phyloP scores from a whole-genome alignment of 139 green algal species.

The Chlamydomonas sp. region DNA sequence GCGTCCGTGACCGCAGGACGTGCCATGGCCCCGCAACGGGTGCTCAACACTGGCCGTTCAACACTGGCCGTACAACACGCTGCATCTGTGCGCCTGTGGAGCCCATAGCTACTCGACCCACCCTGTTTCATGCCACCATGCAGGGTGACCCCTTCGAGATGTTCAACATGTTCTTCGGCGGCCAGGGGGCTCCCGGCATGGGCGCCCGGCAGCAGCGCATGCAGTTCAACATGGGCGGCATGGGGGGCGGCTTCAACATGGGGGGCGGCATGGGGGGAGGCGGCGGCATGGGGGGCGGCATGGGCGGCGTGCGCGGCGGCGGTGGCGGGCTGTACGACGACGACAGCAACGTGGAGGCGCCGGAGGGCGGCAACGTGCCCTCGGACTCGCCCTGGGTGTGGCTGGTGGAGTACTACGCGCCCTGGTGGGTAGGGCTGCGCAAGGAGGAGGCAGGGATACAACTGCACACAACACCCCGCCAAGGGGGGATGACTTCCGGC shows the following conservation, averaged over 20 bases:
- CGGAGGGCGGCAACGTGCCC: slow-evolving; percentile 68
- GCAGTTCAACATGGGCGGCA: slow-evolving; percentile 39
- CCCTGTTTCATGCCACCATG: not conserved
- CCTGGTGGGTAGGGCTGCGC: slow-evolving; percentile 55
- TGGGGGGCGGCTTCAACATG: too few relatives aligned
- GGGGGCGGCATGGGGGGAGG: not conserved
- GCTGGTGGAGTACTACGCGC: slow-evolving; percentile 84
- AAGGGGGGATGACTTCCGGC: too few relatives aligned
- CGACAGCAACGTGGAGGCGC: slow-evolving; percentile 57
- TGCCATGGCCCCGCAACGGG: too few relatives aligned
- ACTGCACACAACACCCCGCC: too few relatives aligned
- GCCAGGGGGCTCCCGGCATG: slow-evolving; percentile 33
- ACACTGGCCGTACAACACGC: too few relatives aligned
- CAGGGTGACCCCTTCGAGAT: slow-evolving; percentile 83
- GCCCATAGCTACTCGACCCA: not conserved
- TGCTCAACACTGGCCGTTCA: too few relatives aligned
- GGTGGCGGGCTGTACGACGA: slow-evolving; percentile 65
- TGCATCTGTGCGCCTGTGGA: not conserved
- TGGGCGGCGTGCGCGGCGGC: slow-evolving; percentile 36
- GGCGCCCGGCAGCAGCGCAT: slow-evolving; percentile 28
- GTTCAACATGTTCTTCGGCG: slow-evolving; percentile 86
- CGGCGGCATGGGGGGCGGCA: slow-evolving; percentile 32
- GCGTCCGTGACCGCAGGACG: too few relatives aligned
- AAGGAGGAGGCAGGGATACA: too few relatives aligned
- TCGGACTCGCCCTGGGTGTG: slow-evolving; percentile 69